Conservation (phyloP, 2,329 filamentous ascomycete genomes). For the Verticillium dahliae region DNA sequence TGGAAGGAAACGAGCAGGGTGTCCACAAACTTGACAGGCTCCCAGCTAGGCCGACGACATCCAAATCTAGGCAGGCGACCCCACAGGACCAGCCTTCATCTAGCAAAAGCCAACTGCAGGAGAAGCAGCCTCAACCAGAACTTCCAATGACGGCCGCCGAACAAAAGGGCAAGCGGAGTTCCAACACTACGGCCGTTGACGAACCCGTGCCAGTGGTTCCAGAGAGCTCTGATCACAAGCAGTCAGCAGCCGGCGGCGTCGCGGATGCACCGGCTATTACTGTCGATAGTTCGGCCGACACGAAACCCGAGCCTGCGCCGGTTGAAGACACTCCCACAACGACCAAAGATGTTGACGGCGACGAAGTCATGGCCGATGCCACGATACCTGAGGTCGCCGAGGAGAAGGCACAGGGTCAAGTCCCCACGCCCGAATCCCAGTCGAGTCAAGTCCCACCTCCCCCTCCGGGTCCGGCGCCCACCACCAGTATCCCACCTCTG, state of each 20-base stretch:
- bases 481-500: constrained; percentile 21
- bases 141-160: constrained; percentile 25
- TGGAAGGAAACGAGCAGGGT: constrained; percentile 46
- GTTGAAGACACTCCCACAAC: constrained; percentile 3
- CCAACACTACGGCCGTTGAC: constrained; percentile 39
- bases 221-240: constrained; percentile 41
- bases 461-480: constrained; percentile 36
- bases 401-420: constrained; percentile 26
- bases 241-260: constrained; percentile 28
- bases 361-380: constrained; percentile 62
- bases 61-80: constrained; percentile 46
- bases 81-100: constrained; percentile 32
- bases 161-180: constrained; percentile 36
- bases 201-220: constrained; percentile 33
- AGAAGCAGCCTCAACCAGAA: constrained; percentile 39
- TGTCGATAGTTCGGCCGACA: constrained; percentile 11
- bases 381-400: constrained; percentile 41
- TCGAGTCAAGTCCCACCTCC: constrained; percentile 34
- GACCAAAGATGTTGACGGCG: constrained; percentile 45
- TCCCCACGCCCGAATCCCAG: constrained; percentile 29
- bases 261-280: constrained; percentile 36
- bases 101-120: constrained; percentile 35
- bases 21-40: constrained; percentile 54
- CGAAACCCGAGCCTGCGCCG: constrained; percentile 15
- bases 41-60: constrained; percentile 46